Base-by-base conservation (phyloP, 106 monocot species). In the Ottelia alismoides region DNA sequence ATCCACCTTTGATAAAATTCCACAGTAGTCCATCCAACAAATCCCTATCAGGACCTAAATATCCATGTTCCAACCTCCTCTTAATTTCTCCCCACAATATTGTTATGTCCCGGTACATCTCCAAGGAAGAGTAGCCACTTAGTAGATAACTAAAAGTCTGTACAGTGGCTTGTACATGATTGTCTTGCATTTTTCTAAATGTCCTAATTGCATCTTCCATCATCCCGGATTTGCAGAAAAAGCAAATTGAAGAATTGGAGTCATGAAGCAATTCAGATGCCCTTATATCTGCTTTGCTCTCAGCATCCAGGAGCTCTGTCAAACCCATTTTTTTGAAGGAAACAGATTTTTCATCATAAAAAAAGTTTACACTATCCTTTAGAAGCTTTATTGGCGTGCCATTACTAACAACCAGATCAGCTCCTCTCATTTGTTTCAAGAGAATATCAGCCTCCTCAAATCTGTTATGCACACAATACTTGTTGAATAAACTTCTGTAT, bases 141-240 rank as follows among this genome's bases (percentile, higher is more conserved):
- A 90, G 55, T 22, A 90, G 55, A 68, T 83, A 57, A 50, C 66
- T 63, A 55, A 85, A 98, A 7, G 85, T 90, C 19, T 77, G 70
- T 2, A 52, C 25, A 44, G 68, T 90, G 25, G 79, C 79, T 28
- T 64, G 63, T 11, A 98, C 56, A 67, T 76, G 76, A 44, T 21
- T 78, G 66, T 75, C 47, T 47, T 72, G 63, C 89, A 98, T 85
- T 22, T 47, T 72, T 65, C 77, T 81, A 40, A 70, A 75, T 46
- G 96, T 85, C 45, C 25, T 76, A 62, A 83, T 49, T 47, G 89
- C 85, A 80, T 90, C 98, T 47, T 90, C 85, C 66, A 90, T 80
- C 85, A 98, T 90, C 47, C 79, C 82, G 17, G 82, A 78, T 68
- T 73, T 75, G 72, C 78, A 98, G 64, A 90, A 90, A 67, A 98